A percentile compares a stretch with the other conserved stretches of the same genome.
Evolutionary conservation across 2,329 filamentous ascomycete species (phyloP).

Genomic region (Exophiala dermatitidis): DNA sequence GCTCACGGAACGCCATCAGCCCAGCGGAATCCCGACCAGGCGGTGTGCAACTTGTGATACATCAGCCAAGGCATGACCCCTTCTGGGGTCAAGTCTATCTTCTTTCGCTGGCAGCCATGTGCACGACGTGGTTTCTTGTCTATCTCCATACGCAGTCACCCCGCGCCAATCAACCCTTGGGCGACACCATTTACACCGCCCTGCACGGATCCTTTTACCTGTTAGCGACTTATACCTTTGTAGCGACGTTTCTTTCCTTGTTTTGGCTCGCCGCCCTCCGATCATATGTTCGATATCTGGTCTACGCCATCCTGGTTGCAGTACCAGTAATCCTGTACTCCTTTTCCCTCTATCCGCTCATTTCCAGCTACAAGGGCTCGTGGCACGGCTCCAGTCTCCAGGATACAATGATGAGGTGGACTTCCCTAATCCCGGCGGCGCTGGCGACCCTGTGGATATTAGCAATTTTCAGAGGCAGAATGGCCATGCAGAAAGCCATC

Average conservation of each 20-base stretch:
- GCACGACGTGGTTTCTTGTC: conserved; percentile 82
- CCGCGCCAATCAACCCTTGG: conserved; percentile 61
- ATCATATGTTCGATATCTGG: conserved; percentile 79
- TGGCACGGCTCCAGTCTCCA: conserved; percentile 73
- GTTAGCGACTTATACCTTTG: conserved; percentile 80
- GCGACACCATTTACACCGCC: conserved; percentile 90
- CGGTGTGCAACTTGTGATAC: conserved; percentile 49
- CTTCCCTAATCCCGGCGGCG: conserved; percentile 67
- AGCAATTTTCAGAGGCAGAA: conserved; percentile 70
- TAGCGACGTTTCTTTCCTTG: conserved; percentile 80
- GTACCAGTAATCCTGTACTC: conserved; percentile 81
- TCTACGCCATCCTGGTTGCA: conserved; percentile 70
- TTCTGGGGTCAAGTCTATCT: conserved; percentile 90
- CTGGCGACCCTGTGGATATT: conserved; percentile 75
- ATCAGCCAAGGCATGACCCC: conserved; percentile 73
- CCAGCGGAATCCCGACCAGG: conserved; percentile 48
- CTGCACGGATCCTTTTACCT: conserved; percentile 81
- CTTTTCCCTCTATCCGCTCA: conserved; percentile 84
- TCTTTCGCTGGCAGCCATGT: conserved; percentile 72
- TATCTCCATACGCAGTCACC: conserved; percentile 79
- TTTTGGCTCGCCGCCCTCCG: conserved; percentile 83
- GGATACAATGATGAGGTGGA: conserved; percentile 81
- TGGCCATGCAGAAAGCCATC: conserved; percentile 73
- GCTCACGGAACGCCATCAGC: conserved; percentile 43
- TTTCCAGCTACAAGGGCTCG: conserved; percentile 76